Conservation (phyloP, 768 basidiomycete species). For the Amanita inopinata region DNA sequence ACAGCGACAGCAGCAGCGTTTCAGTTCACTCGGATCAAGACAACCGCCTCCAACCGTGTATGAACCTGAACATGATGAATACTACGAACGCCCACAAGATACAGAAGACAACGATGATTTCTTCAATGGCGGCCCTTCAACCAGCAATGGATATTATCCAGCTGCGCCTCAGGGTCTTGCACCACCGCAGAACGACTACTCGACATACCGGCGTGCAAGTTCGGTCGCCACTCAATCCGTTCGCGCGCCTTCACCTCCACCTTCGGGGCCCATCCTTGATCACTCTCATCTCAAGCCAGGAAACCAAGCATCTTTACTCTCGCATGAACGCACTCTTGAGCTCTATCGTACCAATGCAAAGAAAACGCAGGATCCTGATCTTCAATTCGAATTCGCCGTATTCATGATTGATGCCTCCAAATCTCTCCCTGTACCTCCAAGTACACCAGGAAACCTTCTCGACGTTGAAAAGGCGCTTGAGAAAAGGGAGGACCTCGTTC, state of each 20-base stretch:
- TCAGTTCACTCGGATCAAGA: conserved; percentile 15
- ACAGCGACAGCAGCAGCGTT: conserved; percentile 16
- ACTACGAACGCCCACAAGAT: conserved; percentile 25
- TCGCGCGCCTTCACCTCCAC: conserved; percentile 58
- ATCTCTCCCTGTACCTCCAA: conserved; percentile 67
- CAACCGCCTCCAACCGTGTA: no score
- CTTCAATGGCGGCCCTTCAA: conserved; percentile 27
- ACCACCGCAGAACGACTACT: conserved; percentile 16
- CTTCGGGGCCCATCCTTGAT: conserved; percentile 66
- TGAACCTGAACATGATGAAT: no score
- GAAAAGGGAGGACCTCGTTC: conserved; percentile 80
- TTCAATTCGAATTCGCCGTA: conserved; percentile 97
- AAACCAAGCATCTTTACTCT: conserved; percentile 84
- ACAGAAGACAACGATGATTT: conserved; percentile 43
- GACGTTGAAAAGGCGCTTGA: conserved; percentile 73
- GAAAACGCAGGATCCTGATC: conserved; percentile 95
- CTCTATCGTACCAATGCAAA: conserved; percentile 97
- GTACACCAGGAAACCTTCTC: conserved; percentile 63
- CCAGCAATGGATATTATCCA: conserved; percentile 18
- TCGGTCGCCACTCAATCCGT: conserved; percentile 45
- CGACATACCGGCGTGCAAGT: conserved; percentile 23
- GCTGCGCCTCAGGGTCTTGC: conserved; percentile 23
- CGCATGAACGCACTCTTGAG: conserved; percentile 92
- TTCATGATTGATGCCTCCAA: conserved; percentile 99
- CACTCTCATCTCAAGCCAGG: conserved; percentile 92